Conservation (phyloP, 1,284 basidiomycete genomes). For the Ganoderma lingzhi region DNA sequence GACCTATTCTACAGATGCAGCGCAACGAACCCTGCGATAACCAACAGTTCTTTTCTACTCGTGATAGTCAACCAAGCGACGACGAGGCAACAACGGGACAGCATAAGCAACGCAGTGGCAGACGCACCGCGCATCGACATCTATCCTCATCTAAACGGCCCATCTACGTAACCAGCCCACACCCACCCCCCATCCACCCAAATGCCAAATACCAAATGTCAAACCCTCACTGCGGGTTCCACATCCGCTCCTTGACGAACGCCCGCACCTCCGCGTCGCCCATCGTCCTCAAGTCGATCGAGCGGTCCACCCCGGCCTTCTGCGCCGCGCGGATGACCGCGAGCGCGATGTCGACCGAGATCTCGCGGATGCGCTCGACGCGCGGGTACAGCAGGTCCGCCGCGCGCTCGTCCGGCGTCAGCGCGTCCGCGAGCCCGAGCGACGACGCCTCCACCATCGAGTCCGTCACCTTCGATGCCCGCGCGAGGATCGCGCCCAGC, state of each 20-base stretch:
- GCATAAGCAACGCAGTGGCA: neutral
- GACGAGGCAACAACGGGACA: neutral
- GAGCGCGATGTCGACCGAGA: constrained; percentile 78
- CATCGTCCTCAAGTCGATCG: constrained; percentile 60
- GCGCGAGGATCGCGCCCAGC: constrained; percentile 78
- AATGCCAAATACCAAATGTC: too few relatives aligned
- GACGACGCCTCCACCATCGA: constrained; percentile 85
- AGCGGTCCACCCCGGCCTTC: constrained; percentile 70
- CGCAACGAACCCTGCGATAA: too few relatives aligned
- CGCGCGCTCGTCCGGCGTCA: constrained; percentile 76
- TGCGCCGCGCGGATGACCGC: constrained; percentile 84
- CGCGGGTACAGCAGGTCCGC: constrained; percentile 78
- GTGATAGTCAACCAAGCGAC: neutral
- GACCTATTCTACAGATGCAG: neutral
- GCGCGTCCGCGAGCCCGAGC: constrained; percentile 80
- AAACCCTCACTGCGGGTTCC: constrained; percentile 57
- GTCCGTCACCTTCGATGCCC: constrained; percentile 74
- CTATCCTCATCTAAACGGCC: neutral
- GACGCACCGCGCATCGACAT: neutral
- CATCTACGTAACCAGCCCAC: too few relatives aligned
- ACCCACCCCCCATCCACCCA: too few relatives aligned
- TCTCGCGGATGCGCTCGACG: constrained; percentile 84
- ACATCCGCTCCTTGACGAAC: constrained; percentile 73
- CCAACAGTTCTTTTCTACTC: neutral
- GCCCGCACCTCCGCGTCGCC: constrained; percentile 61